Evolutionary conservation across 805 yeast genomes (phyloP).

Genomic region (Teunomyces tritomae): DNA sequence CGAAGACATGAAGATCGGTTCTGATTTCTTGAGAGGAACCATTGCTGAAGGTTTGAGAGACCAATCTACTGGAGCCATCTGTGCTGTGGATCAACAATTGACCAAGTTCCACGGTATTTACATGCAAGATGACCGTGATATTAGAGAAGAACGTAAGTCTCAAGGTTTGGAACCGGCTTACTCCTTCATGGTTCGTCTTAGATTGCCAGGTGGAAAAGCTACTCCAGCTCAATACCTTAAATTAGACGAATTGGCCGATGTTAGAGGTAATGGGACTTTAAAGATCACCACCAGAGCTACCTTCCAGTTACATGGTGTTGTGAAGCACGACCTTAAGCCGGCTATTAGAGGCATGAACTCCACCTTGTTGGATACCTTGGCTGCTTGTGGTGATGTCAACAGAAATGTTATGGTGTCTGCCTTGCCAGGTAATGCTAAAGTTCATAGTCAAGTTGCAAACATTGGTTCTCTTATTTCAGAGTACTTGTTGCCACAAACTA

Average conservation of each 20-base stretch:
- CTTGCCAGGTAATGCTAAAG: constrained; percentile 78
- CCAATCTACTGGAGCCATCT: constrained; percentile 83
- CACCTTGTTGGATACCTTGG: constrained; percentile 87
- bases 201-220: constrained; percentile 91
- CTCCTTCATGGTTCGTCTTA: constrained; percentile 94
- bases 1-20: constrained; percentile 89
- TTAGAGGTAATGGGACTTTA: constrained; percentile 87
- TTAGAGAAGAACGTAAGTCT: constrained; percentile 87
- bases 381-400: constrained; percentile 98
- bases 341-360: constrained; percentile 92
- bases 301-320: constrained; percentile 92
- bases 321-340: constrained; percentile 84
- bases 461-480: constrained; percentile 70
- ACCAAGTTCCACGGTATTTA: constrained; percentile 98
- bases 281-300: constrained; percentile 97
- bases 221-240: constrained; percentile 86
- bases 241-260: constrained; percentile 76
- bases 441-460: constrained; percentile 71
- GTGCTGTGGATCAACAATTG: constrained; percentile 87
- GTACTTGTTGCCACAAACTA: constrained; percentile 81
- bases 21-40: constrained; percentile 88
- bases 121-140: constrained; percentile 97
- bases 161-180: constrained; percentile 94
- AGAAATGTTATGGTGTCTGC: constrained; percentile 94
- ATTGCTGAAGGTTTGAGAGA: constrained; percentile 84